Evolutionary conservation across 306 rosid species (phyloP), one percentile per base, ranked within the genome.

Genomic region (Phaseolus lunatus): DNA sequence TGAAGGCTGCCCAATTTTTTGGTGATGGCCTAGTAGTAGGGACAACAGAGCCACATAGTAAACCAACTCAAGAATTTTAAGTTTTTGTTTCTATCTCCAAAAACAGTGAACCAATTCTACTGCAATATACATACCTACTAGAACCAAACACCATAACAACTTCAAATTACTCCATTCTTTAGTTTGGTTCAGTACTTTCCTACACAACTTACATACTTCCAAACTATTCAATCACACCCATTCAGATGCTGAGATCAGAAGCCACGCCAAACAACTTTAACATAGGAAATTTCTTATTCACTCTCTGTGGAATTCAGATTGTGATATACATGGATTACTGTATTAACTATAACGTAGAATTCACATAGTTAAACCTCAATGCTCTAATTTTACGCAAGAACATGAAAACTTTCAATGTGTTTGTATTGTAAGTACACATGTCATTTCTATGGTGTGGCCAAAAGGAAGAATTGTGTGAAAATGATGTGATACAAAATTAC

Each of bases 1-100:
- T 57, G 76, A 76, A 52, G 22, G 56, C 37, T 82, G 78, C 77
- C 83, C 83, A 50, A 81, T 70, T 72, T 67, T 63, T 50, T 11
- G 80, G 73, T 61, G 50, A 67, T 35, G 62, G 84, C 26, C 57
- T n/a, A 63, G 66, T 69, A 41, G 44, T 66, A 37, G 56, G 68
- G 67, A 72, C 74, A 76, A 64, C 33, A 56, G 11, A 33, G 35
- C 78, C 81, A 71, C 73, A 76, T 41, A 80, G 54, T 48, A 33
- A 76, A 80, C 84, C 73, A 57, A 54, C 80, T 76, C 72, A 44
- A 56, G 31, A 63, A 65, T 70, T 47, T 67, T 59, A 64, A 45
- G 73, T 12, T 37, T 58, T 77, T 76, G 80, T 80, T 48, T n/a
- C 26, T 64, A 70, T 84, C 77, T 27, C 29, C 62, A 54, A 48